A percentile compares a stretch with the other conserved stretches of the same genome.
Evolutionary conservation across 768 basidiomycete species (phyloP).

Genomic region (Hygrocybe coccinea): DNA sequence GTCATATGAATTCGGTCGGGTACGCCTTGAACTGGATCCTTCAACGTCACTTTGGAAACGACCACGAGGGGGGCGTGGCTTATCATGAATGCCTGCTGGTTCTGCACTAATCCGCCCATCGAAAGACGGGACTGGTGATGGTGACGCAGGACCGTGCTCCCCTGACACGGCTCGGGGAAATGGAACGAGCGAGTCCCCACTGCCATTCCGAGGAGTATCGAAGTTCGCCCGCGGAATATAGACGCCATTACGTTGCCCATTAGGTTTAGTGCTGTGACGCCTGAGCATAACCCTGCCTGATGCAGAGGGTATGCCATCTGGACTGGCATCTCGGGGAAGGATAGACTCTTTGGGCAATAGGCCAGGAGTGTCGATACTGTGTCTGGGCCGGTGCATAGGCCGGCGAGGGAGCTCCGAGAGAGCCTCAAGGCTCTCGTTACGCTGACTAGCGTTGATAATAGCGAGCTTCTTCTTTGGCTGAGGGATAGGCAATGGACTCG

Average conservation of each 20-base stretch:
- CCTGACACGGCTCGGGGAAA: slow-evolving; percentile 60
- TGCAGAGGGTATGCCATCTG: slow-evolving; percentile 43
- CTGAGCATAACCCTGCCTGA: slow-evolving; percentile 47
- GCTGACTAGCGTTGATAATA: slow-evolving; percentile 41
- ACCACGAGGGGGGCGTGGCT: slow-evolving; percentile 46
- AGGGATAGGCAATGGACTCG: slow-evolving; percentile 34
- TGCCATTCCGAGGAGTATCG: slow-evolving; percentile 30
- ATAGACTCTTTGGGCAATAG: slow-evolving; percentile 48
- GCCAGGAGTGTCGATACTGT: slow-evolving; percentile 53
- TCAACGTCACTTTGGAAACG: slow-evolving; percentile 75
- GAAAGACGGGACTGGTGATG: slow-evolving; percentile 40
- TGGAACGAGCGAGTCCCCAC: slow-evolving; percentile 46
- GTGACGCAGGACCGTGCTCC: slow-evolving; percentile 41
- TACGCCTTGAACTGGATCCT: slow-evolving; percentile 46
- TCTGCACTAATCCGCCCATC: slow-evolving; percentile 22
- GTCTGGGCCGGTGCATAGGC: slow-evolving; percentile 59
- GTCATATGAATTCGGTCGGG: slow-evolving; percentile 64
- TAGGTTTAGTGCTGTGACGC: slow-evolving; percentile 53
- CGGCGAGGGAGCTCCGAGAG: slow-evolving; percentile 48
- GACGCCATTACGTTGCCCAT: slow-evolving; percentile 39
- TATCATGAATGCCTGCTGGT: slow-evolving; percentile 29
- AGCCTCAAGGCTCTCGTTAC: slow-evolving; percentile 45
- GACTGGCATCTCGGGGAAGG: slow-evolving; percentile 52
- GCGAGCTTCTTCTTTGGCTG: slow-evolving; percentile 53
- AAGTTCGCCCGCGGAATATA: slow-evolving; percentile 39